Conservation (phyloP, 2,329 filamentous ascomycete genomes). For the Pseudogymnoascus sp. region DNA sequence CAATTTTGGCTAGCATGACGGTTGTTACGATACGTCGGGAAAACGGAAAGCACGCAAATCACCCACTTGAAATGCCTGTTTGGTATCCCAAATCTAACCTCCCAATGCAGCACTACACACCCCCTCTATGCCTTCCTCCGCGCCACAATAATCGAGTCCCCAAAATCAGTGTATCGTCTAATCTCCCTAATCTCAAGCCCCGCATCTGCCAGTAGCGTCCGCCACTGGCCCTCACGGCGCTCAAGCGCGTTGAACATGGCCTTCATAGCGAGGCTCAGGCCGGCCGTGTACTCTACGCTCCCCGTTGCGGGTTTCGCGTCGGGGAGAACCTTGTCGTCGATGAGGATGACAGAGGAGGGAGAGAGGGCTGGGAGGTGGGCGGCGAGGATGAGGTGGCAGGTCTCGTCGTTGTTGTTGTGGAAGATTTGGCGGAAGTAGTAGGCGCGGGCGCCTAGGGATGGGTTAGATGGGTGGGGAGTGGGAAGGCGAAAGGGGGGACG, state of each 20-base stretch:
- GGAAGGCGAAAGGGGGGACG: background rate
- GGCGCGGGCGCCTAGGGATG: constrained; percentile 18
- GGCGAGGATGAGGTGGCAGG: constrained; percentile 21
- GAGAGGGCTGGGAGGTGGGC: constrained; percentile 12
- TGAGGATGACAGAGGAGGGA: constrained; percentile 14
- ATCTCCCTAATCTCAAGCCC: constrained; percentile 21
- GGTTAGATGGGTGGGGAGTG: background rate
- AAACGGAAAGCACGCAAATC: no score
- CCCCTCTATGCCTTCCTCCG: background rate
- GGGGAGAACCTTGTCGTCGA: background rate
- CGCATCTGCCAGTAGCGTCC: constrained; percentile 17
- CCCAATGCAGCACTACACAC: background rate
- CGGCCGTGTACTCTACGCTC: constrained; percentile 18
- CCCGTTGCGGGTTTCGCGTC: background rate
- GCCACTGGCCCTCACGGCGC: constrained; percentile 22
- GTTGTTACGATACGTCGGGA: no score
- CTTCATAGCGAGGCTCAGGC: constrained; percentile 23
- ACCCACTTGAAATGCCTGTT: no score
- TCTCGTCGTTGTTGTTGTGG: constrained; percentile 24
- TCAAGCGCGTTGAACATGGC: constrained; percentile 24
- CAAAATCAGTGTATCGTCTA: constrained; percentile 21
- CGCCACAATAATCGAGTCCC: constrained; percentile 21
- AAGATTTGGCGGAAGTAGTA: constrained; percentile 28
- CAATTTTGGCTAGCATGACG: background rate
- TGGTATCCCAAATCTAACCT: background rate